Conservation (phyloP, 305 asterid genomes). For the Fraxinus angustifolia region DNA sequence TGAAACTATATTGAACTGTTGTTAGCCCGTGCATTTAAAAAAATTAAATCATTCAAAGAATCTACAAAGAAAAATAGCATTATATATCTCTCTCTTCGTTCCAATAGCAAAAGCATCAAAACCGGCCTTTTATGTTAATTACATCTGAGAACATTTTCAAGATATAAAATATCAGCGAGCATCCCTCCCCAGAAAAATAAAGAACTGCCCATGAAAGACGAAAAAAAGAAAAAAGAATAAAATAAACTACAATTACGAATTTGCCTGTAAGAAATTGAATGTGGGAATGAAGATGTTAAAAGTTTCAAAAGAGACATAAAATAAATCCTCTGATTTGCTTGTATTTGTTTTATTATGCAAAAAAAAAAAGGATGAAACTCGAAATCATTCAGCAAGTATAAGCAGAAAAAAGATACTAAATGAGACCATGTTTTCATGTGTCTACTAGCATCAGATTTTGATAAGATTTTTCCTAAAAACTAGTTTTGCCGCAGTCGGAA, state of each 20-base stretch:
- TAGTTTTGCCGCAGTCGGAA: neutral
- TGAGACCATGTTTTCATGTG: neutral
- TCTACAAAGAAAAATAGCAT: neutral
- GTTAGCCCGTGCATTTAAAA: conserved; percentile 33
- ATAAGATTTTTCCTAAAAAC: conserved; percentile 8
- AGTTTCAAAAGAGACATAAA: neutral
- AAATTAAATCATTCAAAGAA: conserved; percentile 16
- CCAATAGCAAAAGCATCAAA: neutral
- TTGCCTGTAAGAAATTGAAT: neutral
- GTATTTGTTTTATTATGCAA: neutral
- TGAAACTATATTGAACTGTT: conserved; percentile 60
- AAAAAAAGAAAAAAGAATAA: neutral
- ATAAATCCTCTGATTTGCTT: neutral
- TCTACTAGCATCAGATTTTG: neutral
- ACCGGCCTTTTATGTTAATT: neutral
- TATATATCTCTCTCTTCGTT: neutral
- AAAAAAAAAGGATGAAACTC: neutral
- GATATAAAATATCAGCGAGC: neutral
- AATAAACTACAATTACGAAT: neutral
- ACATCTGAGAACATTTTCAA: neutral
- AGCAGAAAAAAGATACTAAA: neutral
- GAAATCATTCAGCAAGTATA: neutral
- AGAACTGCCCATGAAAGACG: neutral
- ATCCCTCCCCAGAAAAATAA: neutral
- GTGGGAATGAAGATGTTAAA: neutral